Percentiles rank a stretch among this genome's conserved stretches.
These are phyloP conservation scores for Trametes elegans DNA, from an alignment of 768 basidiomycete species.

Conservation along the genomic window DNA sequence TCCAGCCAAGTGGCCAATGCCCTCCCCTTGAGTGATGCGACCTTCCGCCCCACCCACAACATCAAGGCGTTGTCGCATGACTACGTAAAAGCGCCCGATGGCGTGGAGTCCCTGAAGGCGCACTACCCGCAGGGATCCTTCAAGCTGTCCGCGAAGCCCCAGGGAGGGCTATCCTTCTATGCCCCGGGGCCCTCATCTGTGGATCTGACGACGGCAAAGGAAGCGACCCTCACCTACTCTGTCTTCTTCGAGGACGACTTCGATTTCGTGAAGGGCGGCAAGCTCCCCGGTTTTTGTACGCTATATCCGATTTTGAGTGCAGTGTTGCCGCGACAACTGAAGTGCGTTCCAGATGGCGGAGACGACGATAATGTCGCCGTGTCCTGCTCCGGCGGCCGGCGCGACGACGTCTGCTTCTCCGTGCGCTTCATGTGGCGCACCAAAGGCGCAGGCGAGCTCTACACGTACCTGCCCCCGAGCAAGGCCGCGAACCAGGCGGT, in stretches of 20 bases:
- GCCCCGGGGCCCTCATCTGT: constrained; percentile 53
- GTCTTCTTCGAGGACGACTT: constrained; percentile 63
- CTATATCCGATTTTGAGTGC: constrained; percentile 3
- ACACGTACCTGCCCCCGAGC: constrained; percentile 45
- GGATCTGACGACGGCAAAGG: constrained; percentile 60
- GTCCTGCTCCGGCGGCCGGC: constrained; percentile 66
- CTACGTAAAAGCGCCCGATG: constrained; percentile 27
- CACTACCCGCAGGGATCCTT: constrained; percentile 47
- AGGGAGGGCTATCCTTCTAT: constrained; percentile 72
- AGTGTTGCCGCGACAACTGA: not conserved
- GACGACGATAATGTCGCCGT: constrained; percentile 47
- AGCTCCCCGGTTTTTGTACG: constrained; percentile 70
- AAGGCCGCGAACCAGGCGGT: constrained; percentile 48
- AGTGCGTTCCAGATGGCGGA: constrained; percentile 54
- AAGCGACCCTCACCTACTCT: constrained; percentile 61
- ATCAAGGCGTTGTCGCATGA: constrained; percentile 25
- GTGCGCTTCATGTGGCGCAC: constrained; percentile 72
- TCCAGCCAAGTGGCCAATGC: constrained; percentile 13
- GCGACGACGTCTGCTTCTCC: constrained; percentile 59
- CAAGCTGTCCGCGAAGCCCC: constrained; percentile 43
- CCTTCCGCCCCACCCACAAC: constrained; percentile 24
- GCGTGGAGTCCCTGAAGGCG: constrained; percentile 25
- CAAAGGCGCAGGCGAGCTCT: constrained; percentile 39
- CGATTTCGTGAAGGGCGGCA: constrained; percentile 63
- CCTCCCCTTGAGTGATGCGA: constrained; percentile 26